A percentile compares a stretch with the other conserved stretches of the same genome.
Conservation (phyloP, 306 rosid genomes). For the Crotalaria pallida region DNA sequence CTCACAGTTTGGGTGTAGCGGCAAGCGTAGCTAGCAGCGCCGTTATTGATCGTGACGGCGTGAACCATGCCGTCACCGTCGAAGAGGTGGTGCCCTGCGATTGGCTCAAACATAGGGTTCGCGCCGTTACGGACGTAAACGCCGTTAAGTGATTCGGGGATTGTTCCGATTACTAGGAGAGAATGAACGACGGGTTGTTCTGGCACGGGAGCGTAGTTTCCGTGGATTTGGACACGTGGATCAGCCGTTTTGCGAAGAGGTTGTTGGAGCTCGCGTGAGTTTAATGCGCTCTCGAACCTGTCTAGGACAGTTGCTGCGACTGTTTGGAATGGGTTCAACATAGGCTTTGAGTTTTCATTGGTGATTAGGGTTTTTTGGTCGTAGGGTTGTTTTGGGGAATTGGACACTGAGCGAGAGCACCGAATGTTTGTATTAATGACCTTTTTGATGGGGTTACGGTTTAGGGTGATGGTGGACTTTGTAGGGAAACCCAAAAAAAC, state of each 20-base stretch:
- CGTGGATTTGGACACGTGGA: conserved; percentile 63
- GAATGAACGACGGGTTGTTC: conserved; percentile 54
- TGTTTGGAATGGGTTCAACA: conserved; percentile 63
- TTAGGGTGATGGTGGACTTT: conserved; percentile 24
- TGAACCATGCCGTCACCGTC: conserved; percentile 95
- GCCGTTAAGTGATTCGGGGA: conserved; percentile 57
- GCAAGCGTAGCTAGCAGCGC: conserved; percentile 58
- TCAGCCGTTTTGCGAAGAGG: conserved; percentile 71
- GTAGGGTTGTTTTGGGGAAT: conserved; percentile 53
- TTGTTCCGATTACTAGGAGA: conserved; percentile 44
- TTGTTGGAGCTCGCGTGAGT: conserved; percentile 48
- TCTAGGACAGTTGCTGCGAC: conserved; percentile 62
- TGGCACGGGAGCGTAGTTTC: conserved; percentile 67
- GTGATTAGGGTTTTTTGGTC: conserved; percentile 20
- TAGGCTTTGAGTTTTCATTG: background rate
- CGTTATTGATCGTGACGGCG: conserved; percentile 49
- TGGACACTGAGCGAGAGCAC: conserved; percentile 57
- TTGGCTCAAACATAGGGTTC: conserved; percentile 59
- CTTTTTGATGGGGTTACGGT: conserved; percentile 33
- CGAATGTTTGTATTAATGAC: background rate
- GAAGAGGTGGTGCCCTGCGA: conserved; percentile 70
- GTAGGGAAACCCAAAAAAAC: conserved; percentile 37
- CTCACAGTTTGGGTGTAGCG: conserved; percentile 72
- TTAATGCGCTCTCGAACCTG: conserved; percentile 56
- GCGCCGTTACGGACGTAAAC: conserved; percentile 77